Evolutionary conservation across 139 green algal genomes (phyloP), one percentile per base, ranked within the genome.

Genomic region (Asterochloris sp.): DNA sequence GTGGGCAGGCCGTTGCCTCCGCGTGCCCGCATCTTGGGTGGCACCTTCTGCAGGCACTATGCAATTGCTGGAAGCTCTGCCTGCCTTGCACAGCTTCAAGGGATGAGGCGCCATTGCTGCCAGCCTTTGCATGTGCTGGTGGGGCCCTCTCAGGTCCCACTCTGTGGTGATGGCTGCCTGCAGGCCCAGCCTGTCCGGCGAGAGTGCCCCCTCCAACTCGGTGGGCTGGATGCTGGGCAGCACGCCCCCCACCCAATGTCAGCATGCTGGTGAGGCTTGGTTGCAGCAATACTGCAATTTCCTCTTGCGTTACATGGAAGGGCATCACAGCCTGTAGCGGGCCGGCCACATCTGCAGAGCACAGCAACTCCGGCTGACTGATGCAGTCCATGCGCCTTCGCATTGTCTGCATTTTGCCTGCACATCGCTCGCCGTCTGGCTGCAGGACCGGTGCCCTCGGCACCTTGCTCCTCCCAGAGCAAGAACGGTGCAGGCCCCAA

Each of bases 221-320:
- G 86, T 97, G 21, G 94, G 92, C 29, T 95, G 93, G 90, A 82
- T 98, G 26, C 90, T 97, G 84, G 94, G 94, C n/a, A 91, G 90
- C 19, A 94, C 91, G 15, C 93, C 92, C 1, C 85, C 88, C 13
- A 84, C 86, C 62, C 38, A 54, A 6, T 54, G 38, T 54, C 38
- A 54, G 38, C 38, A 54, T 54, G 71, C 78, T 79, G 90, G 61
- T 23, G 61, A 21, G 17, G 4, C 62, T 29, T 24, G 38, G 66
- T 82, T 26, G 38, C 38, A 54, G 38, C 38, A 54, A 54, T 54
- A 6, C n/a, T n/a, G n/a, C n/a, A n/a, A n/a, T n/a, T n/a, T n/a
- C 38, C 38, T 54, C 38, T 54, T 54, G 38, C 38, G 6, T 54
- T 6, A 54, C 38, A 54, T 54, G 4, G 6, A 54, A 54, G 6